A percentile compares a stretch with the other conserved stretches of the same genome.
phyloP scores from a whole-genome alignment of 2,329 filamentous ascomycete species.

The Fusarium foetens region DNA sequence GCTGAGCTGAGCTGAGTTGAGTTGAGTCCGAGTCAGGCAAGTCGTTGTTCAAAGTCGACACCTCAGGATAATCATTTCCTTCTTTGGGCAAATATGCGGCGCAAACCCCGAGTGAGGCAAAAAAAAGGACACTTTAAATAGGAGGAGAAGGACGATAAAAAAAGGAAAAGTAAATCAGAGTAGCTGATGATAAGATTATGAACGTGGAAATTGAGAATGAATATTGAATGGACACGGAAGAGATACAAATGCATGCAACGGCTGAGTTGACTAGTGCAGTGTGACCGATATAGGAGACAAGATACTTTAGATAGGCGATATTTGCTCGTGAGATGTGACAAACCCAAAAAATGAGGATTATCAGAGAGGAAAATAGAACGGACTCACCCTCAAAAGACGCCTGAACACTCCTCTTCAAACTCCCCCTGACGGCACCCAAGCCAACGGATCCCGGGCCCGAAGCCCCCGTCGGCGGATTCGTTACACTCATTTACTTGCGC shows the following conservation, averaged over 20 bases:
- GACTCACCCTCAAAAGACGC: conserved; percentile 68
- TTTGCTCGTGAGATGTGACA: conserved; percentile 3
- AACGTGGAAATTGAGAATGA: not conserved
- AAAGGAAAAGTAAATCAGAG: not conserved
- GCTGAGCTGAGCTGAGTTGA: not conserved
- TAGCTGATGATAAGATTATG: not conserved
- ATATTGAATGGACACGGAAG: conserved; percentile 10
- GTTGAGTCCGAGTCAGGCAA: conserved; percentile 14
- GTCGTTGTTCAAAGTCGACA: conserved; percentile 28
- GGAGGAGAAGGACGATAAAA: not conserved
- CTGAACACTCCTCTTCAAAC: conserved; percentile 68
- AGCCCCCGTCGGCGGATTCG: conserved; percentile 62
- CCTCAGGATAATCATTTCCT: conserved; percentile 35
- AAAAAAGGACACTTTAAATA: not conserved
- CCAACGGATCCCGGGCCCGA: conserved; percentile 61
- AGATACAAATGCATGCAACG: not conserved
- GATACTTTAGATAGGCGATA: conserved; percentile 28
- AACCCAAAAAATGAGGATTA: not conserved
- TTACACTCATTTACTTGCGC: conserved; percentile 59
- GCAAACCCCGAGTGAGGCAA: conserved; percentile 2
- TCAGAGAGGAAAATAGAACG: conserved; percentile 1
- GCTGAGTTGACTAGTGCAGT: not conserved
- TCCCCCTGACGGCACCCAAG: conserved; percentile 49
- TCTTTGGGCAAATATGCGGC: conserved; percentile 17
- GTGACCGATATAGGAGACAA: conserved; percentile 4